Percentiles rank a stretch among this genome's conserved stretches.
Conservation (phyloP, 148 eudicot species). For the Silene latifolia region DNA sequence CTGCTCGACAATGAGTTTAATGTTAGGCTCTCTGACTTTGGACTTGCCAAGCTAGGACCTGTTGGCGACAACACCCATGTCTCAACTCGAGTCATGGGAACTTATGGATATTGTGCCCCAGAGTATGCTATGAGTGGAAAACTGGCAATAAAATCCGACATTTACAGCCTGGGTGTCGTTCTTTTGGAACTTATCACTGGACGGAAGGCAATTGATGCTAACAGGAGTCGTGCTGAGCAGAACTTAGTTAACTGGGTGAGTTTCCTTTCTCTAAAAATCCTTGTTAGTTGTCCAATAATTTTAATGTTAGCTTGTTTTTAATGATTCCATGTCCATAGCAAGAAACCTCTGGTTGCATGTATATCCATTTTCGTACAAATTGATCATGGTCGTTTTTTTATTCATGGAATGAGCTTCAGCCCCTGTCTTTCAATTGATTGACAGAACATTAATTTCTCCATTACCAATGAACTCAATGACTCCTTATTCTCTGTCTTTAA, state of each 20-base stretch:
- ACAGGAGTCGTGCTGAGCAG: conserved; percentile 45
- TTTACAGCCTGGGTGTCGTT: conserved; percentile 71
- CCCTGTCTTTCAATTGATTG: too few relatives aligned
- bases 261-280: conserved; percentile 1
- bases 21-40: conserved; percentile 68
- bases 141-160: conserved; percentile 58
- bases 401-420: too few relatives aligned
- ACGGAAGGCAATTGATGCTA: conserved; percentile 53
- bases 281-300: too few relatives aligned
- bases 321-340: too few relatives aligned
- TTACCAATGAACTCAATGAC: too few relatives aligned
- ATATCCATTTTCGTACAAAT: too few relatives aligned
- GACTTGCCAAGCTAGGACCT: conserved; percentile 82
- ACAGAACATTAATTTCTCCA: too few relatives aligned
- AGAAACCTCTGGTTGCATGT: too few relatives aligned
- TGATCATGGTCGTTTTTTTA: too few relatives aligned
- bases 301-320: too few relatives aligned
- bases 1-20: conserved; percentile 59
- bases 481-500: too few relatives aligned
- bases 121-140: conserved; percentile 76
- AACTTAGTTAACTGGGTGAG: conserved; percentile 61
- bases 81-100: conserved; percentile 77
- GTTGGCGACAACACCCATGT: conserved; percentile 78
- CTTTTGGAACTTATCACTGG: conserved; percentile 69
- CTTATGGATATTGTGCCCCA: conserved; percentile 82